phyloP scores from a whole-genome alignment of 2,329 filamentous ascomycete genomes.

The Ophiostoma quercus region DNA sequence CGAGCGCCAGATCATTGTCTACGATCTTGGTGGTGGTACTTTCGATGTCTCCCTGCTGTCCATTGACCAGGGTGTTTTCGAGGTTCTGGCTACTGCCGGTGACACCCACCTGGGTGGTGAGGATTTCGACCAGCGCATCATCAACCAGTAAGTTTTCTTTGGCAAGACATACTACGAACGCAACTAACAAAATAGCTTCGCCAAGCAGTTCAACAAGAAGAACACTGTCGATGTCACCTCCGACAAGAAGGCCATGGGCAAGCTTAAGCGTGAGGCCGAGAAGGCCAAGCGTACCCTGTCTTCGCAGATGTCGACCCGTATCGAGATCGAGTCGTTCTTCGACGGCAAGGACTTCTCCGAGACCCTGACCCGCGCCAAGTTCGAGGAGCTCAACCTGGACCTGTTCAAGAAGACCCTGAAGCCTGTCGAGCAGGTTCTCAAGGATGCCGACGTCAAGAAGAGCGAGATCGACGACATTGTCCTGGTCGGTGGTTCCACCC shows the following conservation, averaged over 20 bases:
- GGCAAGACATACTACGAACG: too few relatives aligned
- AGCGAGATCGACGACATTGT: constrained; percentile 92
- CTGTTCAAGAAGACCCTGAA: constrained; percentile 99
- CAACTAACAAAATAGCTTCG: constrained; percentile 50
- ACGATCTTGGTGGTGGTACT: constrained; percentile 90
- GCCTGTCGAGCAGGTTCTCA: constrained; percentile 96
- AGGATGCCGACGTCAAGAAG: constrained; percentile 98
- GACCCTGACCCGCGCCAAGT: constrained; percentile 97
- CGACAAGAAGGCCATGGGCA: constrained; percentile 97
- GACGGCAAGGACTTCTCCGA: constrained; percentile 97
- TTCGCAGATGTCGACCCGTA: constrained; percentile 85
- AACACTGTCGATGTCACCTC: constrained; percentile 86
- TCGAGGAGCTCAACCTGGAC: constrained; percentile 98
- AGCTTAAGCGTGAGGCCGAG: constrained; percentile 98
- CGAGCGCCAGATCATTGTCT: constrained; percentile 86
- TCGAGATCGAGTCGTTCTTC: constrained; percentile 97
- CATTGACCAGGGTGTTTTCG: constrained; percentile 87
- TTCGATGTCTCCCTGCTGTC: constrained; percentile 92
- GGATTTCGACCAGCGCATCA: constrained; percentile 97
- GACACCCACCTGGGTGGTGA: constrained; percentile 97
- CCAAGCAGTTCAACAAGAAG: constrained; percentile 99
- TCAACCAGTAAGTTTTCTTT: too few relatives aligned
- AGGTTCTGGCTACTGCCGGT: constrained; percentile 91
- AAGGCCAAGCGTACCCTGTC: constrained; percentile 98
- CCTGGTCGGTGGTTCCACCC: constrained; percentile 94